Evolutionary conservation across 2,329 filamentous ascomycete species (phyloP), one percentile per base, ranked within the genome.

Genomic region (Sporothrix schenckii): DNA sequence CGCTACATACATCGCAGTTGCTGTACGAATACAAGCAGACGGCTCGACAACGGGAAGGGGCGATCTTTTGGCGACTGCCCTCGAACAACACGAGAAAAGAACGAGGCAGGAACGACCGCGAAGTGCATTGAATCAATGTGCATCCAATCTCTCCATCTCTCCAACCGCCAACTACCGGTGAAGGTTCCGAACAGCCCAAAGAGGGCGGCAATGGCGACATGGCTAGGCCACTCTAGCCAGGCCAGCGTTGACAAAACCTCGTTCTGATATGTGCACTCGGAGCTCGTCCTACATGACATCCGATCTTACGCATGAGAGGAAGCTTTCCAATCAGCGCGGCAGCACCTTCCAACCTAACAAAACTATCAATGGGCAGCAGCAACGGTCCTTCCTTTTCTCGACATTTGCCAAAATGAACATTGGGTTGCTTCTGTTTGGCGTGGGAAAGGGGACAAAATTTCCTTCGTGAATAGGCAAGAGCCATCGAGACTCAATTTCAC

Each of bases 141-240:
- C 16, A 9, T 9, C 19, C 49, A 50, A n/a, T n/a, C 47, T 19
- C n/a, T 19, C 44, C 61, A 30, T n/a, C 47, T 19, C n/a, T 19
- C 44, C 61, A 30, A 24, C 44, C 61, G 61, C 61, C 61, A 44
- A 65, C 61, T 65, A 50, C 61, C 44, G 61, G 44, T 24, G 41
- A 41, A 49, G 41, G 44, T n/a, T 65, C 60, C 41, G 60, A 65
- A 30, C 24, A n/a, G 56, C n/a, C 56, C 56, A 24, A 7, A 11
- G 34, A 44, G 56, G 56, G 34, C 44, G 34, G 56, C 44, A n/a
- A 63, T 63, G 58, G 58, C 39, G 58, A 27, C 58, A 63, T 63
- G 21, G 30, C 56, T 60, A 34, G 30, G 16, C 56, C 56, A 44
- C 56, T 39, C 27, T 11, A 9, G n/a, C 58, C 19, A 60, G 56